These are phyloP conservation scores for Closterium sp. DNA, from an alignment of 139 green algal species.

Conservation along the genomic window DNA sequence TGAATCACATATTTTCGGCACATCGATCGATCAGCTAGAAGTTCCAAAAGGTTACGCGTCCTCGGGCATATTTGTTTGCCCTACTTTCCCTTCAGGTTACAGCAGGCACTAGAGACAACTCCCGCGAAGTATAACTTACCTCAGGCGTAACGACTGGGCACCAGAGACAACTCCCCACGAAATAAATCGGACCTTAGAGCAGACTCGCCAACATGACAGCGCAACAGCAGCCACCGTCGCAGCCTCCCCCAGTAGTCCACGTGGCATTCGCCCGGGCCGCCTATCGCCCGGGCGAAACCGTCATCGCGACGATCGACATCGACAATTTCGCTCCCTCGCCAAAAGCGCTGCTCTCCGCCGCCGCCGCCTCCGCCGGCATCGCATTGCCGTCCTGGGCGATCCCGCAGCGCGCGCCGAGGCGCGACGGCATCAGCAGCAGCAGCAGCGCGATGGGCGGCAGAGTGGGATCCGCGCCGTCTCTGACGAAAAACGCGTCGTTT, in stretches of 20 bases:
- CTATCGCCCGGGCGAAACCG: constrained; percentile 32
- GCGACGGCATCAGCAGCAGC: neutral
- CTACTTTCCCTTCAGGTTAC: too few species aligned
- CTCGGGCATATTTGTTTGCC: too few species aligned
- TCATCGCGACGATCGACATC: constrained; percentile 34
- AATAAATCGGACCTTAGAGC: neutral
- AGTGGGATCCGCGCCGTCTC: constrained; percentile 3
- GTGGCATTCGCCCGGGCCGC: constrained; percentile 20
- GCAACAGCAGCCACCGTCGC: neutral
- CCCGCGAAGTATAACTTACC: too few species aligned
- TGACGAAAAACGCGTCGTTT: neutral
- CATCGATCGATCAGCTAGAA: too few species aligned
- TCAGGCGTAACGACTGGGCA: neutral
- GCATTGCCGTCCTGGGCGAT: neutral
- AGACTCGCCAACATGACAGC: neutral
- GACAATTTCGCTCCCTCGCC: constrained; percentile 6
- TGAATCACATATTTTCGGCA: too few species aligned
- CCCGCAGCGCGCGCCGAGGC: neutral
- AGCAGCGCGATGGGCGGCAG: neutral
- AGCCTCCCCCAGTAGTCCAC: constrained; percentile 12
- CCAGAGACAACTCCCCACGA: neutral
- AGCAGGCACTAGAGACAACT: too few species aligned
- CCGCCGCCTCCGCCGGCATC: constrained; percentile 4
- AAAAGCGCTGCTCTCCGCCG: neutral
- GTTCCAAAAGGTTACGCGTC: too few species aligned